phyloP scores from a whole-genome alignment of 768 basidiomycete genomes.

The Auriscalpium vulgare region DNA sequence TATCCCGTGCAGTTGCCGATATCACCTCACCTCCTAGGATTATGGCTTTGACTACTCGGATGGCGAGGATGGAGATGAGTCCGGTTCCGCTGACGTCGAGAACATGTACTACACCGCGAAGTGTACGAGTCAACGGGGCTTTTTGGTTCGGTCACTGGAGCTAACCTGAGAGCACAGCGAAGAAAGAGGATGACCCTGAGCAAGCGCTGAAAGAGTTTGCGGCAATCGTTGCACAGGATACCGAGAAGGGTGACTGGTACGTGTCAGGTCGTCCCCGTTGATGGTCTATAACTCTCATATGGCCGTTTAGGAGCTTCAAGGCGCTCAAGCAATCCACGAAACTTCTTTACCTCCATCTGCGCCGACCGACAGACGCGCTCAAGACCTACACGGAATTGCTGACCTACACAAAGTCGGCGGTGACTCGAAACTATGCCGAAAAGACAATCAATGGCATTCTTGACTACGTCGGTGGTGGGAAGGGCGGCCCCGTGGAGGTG shows the following conservation, averaged over 20 bases:
- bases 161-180: constrained; percentile 41
- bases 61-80: constrained; percentile 73
- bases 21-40: constrained; percentile 41
- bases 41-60: constrained; percentile 97
- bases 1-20: constrained; percentile 7
- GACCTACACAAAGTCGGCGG: constrained; percentile 91
- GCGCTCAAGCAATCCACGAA: constrained; percentile 97
- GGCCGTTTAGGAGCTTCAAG: constrained; percentile 83
- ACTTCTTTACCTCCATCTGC: constrained; percentile 72
- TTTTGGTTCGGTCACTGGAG: not conserved
- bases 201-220: constrained; percentile 86
- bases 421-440: constrained; percentile 93
- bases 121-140: constrained; percentile 41
- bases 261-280: constrained; percentile 16
- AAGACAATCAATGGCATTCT: constrained; percentile 98
- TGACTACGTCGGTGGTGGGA: constrained; percentile 92
- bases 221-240: constrained; percentile 82
- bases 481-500: constrained; percentile 71
- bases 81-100: constrained; percentile 83
- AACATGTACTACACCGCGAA: constrained; percentile 99
- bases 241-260: constrained; percentile 92
- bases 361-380: constrained; percentile 78
- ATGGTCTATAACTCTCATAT: not conserved
- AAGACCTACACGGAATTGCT: constrained; percentile 80
- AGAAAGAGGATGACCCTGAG: constrained; percentile 92